Conservation (phyloP, 179 eudicot species). For the Beta macrorhiza region DNA sequence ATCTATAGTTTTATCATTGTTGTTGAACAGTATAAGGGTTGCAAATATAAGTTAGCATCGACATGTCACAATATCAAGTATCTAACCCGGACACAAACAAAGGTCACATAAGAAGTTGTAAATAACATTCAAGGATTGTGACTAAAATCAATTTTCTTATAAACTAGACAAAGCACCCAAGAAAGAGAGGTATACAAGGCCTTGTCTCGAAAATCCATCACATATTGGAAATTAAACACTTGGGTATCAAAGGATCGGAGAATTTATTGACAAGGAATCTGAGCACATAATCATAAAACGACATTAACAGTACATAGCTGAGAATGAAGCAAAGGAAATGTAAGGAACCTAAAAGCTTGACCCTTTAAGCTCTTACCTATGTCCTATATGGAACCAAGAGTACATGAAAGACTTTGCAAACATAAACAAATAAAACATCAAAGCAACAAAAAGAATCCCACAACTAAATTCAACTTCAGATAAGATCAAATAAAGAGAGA, state of each 20-base stretch:
- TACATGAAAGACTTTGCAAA: neutral
- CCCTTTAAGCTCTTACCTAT: neutral
- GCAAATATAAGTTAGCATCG: neutral
- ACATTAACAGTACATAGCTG: neutral
- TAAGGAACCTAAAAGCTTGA: slow-evolving; percentile 2
- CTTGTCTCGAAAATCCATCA: neutral
- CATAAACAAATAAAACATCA: neutral
- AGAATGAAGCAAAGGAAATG: neutral
- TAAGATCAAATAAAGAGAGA: too few species aligned
- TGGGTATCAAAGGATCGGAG: neutral
- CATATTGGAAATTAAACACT: neutral
- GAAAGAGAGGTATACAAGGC: neutral
- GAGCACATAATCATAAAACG: neutral
- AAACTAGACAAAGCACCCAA: neutral
- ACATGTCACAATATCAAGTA: neutral
- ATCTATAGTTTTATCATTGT: neutral
- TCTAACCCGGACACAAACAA: neutral
- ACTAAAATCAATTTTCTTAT: too few species aligned
- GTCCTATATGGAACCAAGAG: neutral
- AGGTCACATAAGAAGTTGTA: neutral
- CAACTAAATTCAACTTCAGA: neutral
- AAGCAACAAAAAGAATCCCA: neutral
- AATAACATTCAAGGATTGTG: neutral
- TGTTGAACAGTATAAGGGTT: neutral
- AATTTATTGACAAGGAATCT: neutral